phyloP scores from a whole-genome alignment of 805 yeast genomes.

The Yarrowia phangngaensis region DNA sequence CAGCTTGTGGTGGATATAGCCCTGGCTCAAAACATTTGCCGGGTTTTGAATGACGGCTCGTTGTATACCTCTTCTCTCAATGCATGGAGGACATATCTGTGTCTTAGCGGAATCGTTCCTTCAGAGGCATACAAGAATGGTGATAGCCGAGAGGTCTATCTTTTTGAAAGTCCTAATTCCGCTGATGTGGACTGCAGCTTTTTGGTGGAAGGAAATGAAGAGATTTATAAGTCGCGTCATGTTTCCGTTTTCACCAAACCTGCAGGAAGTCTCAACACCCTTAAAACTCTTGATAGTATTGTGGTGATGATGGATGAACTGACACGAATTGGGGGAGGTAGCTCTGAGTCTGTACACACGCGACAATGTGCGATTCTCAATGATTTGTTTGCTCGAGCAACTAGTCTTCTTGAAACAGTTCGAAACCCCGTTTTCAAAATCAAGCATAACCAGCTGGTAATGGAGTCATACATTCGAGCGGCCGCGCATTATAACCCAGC shows the following conservation, averaged over 20 bases:
- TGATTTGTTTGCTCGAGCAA: background rate
- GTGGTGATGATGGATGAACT: constrained; percentile 6
- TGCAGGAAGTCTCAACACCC: background rate
- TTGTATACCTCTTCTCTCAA: background rate
- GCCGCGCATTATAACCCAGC: constrained; percentile 3
- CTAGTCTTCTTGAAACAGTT: background rate
- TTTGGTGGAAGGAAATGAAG: constrained; percentile 1
- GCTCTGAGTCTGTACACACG: background rate
- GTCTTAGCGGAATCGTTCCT: constrained; percentile 1
- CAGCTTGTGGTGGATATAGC: constrained; percentile 1
- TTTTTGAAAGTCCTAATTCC: constrained; percentile 4
- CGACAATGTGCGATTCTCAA: background rate
- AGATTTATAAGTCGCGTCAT: background rate
- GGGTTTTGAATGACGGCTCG: constrained; percentile 12
- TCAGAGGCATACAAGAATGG: background rate
- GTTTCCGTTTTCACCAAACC: constrained; percentile 2
- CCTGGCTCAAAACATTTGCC: constrained; percentile 10
- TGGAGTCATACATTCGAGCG: constrained; percentile 20
- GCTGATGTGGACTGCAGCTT: constrained; percentile 3
- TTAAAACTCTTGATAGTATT: background rate
- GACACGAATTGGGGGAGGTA: background rate
- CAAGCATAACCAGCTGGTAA: constrained; percentile 13
- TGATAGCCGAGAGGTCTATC: background rate
- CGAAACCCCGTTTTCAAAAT: background rate
- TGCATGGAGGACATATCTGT: constrained; percentile 11